Base-by-base conservation (phyloP, 1,139 yeast genomes). In the Hanseniaspora uvarum region DNA sequence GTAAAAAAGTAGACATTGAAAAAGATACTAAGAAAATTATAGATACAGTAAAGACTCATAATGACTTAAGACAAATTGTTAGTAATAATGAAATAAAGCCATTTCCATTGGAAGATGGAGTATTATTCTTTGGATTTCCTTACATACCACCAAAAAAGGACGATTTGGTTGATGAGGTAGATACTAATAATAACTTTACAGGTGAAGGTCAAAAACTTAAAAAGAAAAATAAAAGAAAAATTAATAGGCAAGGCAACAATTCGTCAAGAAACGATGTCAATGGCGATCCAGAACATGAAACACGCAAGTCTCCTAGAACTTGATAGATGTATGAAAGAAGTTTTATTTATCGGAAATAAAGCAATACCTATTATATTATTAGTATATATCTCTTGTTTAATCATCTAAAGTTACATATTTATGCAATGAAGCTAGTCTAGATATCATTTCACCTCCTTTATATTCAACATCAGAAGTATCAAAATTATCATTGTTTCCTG, bases 91-190 rank as follows among this genome's bases (percentile, higher is more conserved):
- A 82, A 4, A 85, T 94, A 1, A 84, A 80, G 1, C 85, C 94
- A 14, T 70, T 92, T 54, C 70, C 73, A 16, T 71, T 92, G 46
- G 95, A 96, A 0, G 83, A 76, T 39, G 95, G 95, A 31, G 94
- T 87, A 65, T 72, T 92, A 19, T 92, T 92, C 65, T 89, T 94
- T 67, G 99, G 99, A 0, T 92, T 83, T 66, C 96, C 97, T 0
- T 79, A 86, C 4, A 77, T 80, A 4, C 81, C 88, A n/a, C 83
- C 88, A 10, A 75, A 74, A 19, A 75, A 72, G 46, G 75, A 70
- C 30, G 69, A 66, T 0, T 70, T 64, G 7, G 72, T 65, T 10
- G 68, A 66, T n/a, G 72, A 69, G 14, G 64, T 64, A 12, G 72
- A 71, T 36, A 65, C 66, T 12, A 60, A 62, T 33, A 59, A 63